Percentiles rank a stretch among this genome's conserved stretches.
These are phyloP conservation scores for Lactarius akahatsu DNA, from an alignment of 768 basidiomycete species.

Conservation along the genomic window DNA sequence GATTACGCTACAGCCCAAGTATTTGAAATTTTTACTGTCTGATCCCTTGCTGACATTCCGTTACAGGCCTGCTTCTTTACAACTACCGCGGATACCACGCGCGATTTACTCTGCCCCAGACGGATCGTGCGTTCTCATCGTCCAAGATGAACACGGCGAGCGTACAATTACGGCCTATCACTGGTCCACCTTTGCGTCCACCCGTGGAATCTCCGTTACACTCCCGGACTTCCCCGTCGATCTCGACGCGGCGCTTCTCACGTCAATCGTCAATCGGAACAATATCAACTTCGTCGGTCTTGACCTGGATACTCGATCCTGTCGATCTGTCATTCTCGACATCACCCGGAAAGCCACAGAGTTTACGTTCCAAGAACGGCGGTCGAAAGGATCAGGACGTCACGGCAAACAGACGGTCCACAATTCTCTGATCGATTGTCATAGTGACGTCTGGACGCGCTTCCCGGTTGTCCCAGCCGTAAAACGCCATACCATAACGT, in stretches of 20 bases:
- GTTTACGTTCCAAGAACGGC: slow-evolving; percentile 52
- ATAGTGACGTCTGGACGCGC: slow-evolving; percentile 20
- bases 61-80: slow-evolving; percentile 46
- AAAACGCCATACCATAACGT: slow-evolving; percentile 20
- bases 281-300: slow-evolving; percentile 47
- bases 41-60: not conserved
- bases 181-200: slow-evolving; percentile 56
- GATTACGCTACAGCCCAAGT: slow-evolving; percentile 56
- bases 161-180: slow-evolving; percentile 46
- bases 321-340: slow-evolving; percentile 46
- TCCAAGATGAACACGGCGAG: slow-evolving; percentile 28
- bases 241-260: slow-evolving; percentile 36
- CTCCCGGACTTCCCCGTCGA: slow-evolving; percentile 33
- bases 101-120: slow-evolving; percentile 50
- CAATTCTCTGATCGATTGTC: slow-evolving; percentile 36
- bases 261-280: slow-evolving; percentile 46
- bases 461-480: slow-evolving; percentile 22
- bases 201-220: slow-evolving; percentile 42
- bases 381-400: slow-evolving; percentile 29
- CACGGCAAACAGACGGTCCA: slow-evolving; percentile 37
- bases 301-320: slow-evolving; percentile 37
- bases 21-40: not conserved
- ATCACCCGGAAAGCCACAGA: slow-evolving; percentile 59
- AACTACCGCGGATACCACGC: slow-evolving; percentile 40
- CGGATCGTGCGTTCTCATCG: slow-evolving; percentile 51